Base-by-base conservation (phyloP, 2,329 filamentous ascomycete species). In the Gnomoniopsis sp. region DNA sequence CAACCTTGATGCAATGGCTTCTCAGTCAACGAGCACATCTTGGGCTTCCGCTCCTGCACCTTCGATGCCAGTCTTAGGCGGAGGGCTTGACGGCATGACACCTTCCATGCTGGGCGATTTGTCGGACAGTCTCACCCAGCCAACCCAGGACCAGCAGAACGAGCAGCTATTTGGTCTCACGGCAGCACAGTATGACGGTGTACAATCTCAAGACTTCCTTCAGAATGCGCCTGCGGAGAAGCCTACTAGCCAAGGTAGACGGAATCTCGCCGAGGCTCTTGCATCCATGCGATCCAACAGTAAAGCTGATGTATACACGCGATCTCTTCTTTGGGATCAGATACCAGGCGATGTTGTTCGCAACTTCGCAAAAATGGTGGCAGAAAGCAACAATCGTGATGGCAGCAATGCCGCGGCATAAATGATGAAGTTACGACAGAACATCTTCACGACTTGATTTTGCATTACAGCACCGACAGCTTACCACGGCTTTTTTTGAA, bases 261-360 rank as follows among this genome's bases (percentile, higher is more conserved):
- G 87, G 68, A 92, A 90, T 72, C 83, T 95, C 49, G 89, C 88
- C 48, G 88, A 96, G 65, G 88, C 91, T 8, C 83, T 97, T 49
- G 86, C 89, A 53, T 87, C 85, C 49, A 91, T 96, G 86, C 87
- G 91, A 65, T 84, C 82, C 67, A 80, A 81, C 68, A 84, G 81
- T 69, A 91, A 91, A 74, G 90, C 93, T 58, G 92, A 97, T 68
- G 90, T 97, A 46, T 96, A 96, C 77, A 96, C 93, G 36, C 85
- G 93, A 59, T 96, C 91, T 63, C 82, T 98, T 62, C 86, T 98
- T 59, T 96, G 91, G 91, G 92, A 97, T 69, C 90, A 93, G 74
- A 93, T 98, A 67, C 93, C 95, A 15, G 84, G 86, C 66, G 92
- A 98, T 64, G 92, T 98, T 51, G 91, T 99, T 55, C 86, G 88